Evolutionary conservation across 2,329 filamentous ascomycete species (phyloP).

Genomic region (Fusarium sulawesiense): DNA sequence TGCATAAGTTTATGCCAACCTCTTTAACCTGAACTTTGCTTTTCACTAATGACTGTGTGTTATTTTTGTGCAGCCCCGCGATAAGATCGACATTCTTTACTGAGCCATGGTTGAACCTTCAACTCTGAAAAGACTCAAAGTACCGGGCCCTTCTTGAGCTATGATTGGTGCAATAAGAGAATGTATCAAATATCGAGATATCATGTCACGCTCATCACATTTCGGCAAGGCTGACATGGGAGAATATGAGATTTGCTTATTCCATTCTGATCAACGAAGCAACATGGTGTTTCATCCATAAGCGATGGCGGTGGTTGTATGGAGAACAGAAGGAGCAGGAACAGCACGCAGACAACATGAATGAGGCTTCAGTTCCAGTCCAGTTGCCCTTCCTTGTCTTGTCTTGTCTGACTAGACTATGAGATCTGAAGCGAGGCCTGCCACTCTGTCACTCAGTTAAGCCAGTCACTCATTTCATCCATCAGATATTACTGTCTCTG

Average conservation of each 20-base stretch:
- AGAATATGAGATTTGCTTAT: slow-evolving; percentile 25
- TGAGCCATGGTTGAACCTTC: slow-evolving; percentile 30
- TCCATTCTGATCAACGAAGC: slow-evolving; percentile 18
- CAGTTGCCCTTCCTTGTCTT: slow-evolving; percentile 11
- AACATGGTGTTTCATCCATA: slow-evolving; percentile 31
- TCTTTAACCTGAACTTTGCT: slow-evolving; percentile 28
- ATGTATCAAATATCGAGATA: slow-evolving; percentile 33
- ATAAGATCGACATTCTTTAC: slow-evolving; percentile 41
- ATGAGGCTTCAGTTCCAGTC: slow-evolving; percentile 21
- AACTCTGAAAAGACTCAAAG: slow-evolving; percentile 8
- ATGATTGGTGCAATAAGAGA: slow-evolving; percentile 24
- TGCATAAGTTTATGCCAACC: slow-evolving; percentile 40
- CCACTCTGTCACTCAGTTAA: slow-evolving; percentile 6
- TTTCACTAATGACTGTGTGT: slow-evolving; percentile 21
- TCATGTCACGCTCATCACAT: slow-evolving; percentile 22
- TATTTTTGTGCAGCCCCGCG: slow-evolving; percentile 8
- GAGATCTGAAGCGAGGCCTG: slow-evolving; percentile 31
- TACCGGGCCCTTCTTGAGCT: slow-evolving; percentile 25
- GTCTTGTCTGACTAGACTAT: slow-evolving; percentile 24
- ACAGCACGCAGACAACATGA: not conserved
- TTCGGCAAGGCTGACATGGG: slow-evolving; percentile 33
- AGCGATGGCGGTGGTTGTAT: slow-evolving; percentile 14
- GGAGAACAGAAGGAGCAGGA: not conserved
- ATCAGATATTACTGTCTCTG: slow-evolving; percentile 37
- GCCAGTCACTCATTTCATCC: slow-evolving; percentile 6